A percentile compares a stretch with the other conserved stretches of the same genome.
Conservation (phyloP, 257 asterid genomes). For the Forsythia viridissima region DNA sequence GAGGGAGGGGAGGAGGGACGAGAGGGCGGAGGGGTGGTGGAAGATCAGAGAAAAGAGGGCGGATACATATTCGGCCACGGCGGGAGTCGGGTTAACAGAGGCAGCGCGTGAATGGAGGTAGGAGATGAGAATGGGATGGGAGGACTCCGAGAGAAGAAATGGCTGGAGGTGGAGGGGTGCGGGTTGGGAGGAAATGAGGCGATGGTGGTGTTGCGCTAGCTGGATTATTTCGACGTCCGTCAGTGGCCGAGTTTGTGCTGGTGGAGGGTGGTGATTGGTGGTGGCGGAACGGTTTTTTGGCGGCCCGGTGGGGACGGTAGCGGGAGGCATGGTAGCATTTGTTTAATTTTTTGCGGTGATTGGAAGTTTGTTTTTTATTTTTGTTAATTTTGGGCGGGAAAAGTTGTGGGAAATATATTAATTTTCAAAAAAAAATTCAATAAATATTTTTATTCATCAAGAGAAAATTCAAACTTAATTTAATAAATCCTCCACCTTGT, state of each 20-base stretch:
- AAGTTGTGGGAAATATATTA: neutral
- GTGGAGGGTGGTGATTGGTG: conserved; percentile 25
- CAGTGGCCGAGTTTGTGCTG: conserved; percentile 36
- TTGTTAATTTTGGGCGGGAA: conserved; percentile 41
- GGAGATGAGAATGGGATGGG: conserved; percentile 57
- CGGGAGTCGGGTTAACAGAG: conserved; percentile 38
- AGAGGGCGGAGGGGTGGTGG: conserved; percentile 50
- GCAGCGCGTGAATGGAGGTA: conserved; percentile 64
- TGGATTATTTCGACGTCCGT: conserved; percentile 61
- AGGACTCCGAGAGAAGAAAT: conserved; percentile 53
- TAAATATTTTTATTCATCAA: no score
- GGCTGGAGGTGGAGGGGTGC: conserved; percentile 40
- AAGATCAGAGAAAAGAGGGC: conserved; percentile 59
- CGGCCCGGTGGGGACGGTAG: conserved; percentile 21
- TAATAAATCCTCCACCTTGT: no score
- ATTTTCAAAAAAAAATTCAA: neutral
- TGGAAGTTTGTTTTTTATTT: conserved; percentile 59
- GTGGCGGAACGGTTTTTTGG: conserved; percentile 31
- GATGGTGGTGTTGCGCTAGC: conserved; percentile 47
- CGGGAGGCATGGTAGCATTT: conserved; percentile 36
- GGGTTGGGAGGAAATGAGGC: conserved; percentile 37
- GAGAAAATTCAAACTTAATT: no score
- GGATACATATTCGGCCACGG: conserved; percentile 62
- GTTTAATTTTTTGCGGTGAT: neutral
- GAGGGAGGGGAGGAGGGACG: conserved; percentile 54